Percentiles rank a stretch among this genome's conserved stretches.
phyloP scores from a whole-genome alignment of 2,329 filamentous ascomycete species.

The Fusarium devonianum region DNA sequence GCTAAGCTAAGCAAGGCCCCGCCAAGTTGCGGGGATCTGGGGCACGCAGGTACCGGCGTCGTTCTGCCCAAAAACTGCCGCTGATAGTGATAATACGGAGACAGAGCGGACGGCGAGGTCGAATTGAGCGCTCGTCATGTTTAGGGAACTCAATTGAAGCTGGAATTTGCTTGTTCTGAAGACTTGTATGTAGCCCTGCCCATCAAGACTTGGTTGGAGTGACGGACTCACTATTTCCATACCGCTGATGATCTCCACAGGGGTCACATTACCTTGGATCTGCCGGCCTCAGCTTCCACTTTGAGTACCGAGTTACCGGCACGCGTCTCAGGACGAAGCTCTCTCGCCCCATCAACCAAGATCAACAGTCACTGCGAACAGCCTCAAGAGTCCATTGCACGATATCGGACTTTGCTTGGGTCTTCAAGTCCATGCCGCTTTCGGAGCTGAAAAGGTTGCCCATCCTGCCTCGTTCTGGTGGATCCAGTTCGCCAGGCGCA shows the following conservation, averaged over 20 bases:
- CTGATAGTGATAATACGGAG: conserved; percentile 6
- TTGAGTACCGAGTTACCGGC: not conserved
- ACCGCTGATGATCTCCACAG: too few species aligned
- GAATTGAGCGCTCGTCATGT: too few species aligned
- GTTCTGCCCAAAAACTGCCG: conserved; percentile 6
- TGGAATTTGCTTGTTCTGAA: too few species aligned
- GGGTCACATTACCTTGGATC: too few species aligned
- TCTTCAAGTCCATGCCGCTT: conserved; percentile 28
- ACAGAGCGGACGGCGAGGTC: not conserved
- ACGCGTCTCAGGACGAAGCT: not conserved
- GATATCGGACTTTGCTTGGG: not conserved
- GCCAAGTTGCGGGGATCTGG: conserved; percentile 31
- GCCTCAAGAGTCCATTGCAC: not conserved
- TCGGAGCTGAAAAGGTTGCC: not conserved
- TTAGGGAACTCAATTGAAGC: too few species aligned
- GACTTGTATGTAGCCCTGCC: too few species aligned
- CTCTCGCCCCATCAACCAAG: too few species aligned
- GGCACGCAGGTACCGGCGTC: conserved; percentile 29
- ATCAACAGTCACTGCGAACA: too few species aligned
- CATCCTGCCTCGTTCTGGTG: not conserved
- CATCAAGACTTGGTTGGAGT: too few species aligned
- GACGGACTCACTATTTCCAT: too few species aligned
- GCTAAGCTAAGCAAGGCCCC: not conserved
- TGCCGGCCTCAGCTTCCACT: not conserved
- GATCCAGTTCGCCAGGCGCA: not conserved